Evolutionary conservation across 768 basidiomycete genomes (phyloP), one percentile per base, ranked within the genome.

Genomic region (Bullera alba): DNA sequence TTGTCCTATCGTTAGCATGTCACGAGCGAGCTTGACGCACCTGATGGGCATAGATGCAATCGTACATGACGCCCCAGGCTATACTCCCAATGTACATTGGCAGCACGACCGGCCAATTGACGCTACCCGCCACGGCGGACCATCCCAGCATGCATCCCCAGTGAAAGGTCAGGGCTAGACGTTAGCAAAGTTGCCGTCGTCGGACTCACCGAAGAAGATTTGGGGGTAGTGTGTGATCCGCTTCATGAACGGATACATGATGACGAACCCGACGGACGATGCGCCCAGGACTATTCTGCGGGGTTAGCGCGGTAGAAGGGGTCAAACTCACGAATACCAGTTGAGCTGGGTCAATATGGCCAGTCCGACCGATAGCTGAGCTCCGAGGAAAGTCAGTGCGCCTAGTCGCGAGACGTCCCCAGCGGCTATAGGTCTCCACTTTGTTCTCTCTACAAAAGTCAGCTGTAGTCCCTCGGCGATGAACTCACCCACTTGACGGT

Each of bases 31-130:
- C 23, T 37, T 30, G 29, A 55, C 74, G 26, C 54, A 86, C 89
- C 76, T 96, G 93, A 71, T 99, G 95, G 2, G 95, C 95, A 64
- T 97, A 97, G 58, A 97, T 90, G 42, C 85, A 93, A 62, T 99
- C 95, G 67, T 97, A 99, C 1, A 95, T 87, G 37, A 99, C 79
- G 42, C 92, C 92, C 91, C 92, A 97, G 62, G 82, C 82, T 23
- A 91, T 75, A 21, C 88, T 87, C 6, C 92, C 89, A 1, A 84
- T 83, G 65, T 96, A 97, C 12, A 99, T 78, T 2, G 95, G 89
- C 7, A 86, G 73, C 36, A 86, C 87, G 35, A 92, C 80, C 10
- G 69, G 69, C 91, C 89, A 93, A 65, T 93, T 77, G 2, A 84
- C 82, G 1, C 77, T 61, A 1, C 87, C 89, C 1, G 85, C 81